Evolutionary conservation across 441 rosid genomes (phyloP).

Genomic region (Gossypium laxum): DNA sequence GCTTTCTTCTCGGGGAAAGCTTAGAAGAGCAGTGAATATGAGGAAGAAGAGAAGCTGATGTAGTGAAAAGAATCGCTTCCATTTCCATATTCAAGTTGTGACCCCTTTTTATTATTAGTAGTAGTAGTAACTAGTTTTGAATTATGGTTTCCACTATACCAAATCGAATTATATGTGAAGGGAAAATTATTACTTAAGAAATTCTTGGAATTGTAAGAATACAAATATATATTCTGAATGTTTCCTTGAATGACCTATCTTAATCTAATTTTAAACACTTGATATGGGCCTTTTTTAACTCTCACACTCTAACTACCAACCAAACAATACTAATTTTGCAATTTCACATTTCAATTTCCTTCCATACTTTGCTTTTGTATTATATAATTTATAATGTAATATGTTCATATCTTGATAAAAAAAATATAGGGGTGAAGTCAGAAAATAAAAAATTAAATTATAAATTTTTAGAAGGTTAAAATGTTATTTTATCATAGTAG

Average conservation of each 20-base stretch:
- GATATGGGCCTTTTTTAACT: background rate
- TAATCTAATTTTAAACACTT: background rate
- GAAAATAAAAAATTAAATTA: too few relatives aligned
- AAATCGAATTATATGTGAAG: background rate
- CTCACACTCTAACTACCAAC: too few relatives aligned
- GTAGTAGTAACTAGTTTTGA: background rate
- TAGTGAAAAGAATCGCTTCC: constrained; percentile 1
- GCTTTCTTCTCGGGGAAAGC: constrained; percentile 46
- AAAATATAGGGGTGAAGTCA: too few relatives aligned
- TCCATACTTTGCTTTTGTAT: too few relatives aligned
- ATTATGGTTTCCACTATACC: background rate
- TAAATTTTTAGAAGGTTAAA: too few relatives aligned
- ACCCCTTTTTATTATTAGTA: background rate
- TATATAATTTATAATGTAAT: too few relatives aligned
- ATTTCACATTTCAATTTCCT: too few relatives aligned
- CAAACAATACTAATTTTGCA: background rate
- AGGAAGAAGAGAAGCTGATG: constrained; percentile 11
- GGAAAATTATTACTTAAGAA: background rate
- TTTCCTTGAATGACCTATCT: background rate
- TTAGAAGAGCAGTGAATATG: constrained; percentile 10
- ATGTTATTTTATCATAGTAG: too few relatives aligned
- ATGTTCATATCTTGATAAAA: too few relatives aligned
- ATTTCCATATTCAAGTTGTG: constrained; percentile 5
- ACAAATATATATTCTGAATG: background rate
- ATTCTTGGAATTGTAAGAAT: background rate